Conservation (phyloP, 2,329 filamentous ascomycete genomes). For the Cytospora mali region DNA sequence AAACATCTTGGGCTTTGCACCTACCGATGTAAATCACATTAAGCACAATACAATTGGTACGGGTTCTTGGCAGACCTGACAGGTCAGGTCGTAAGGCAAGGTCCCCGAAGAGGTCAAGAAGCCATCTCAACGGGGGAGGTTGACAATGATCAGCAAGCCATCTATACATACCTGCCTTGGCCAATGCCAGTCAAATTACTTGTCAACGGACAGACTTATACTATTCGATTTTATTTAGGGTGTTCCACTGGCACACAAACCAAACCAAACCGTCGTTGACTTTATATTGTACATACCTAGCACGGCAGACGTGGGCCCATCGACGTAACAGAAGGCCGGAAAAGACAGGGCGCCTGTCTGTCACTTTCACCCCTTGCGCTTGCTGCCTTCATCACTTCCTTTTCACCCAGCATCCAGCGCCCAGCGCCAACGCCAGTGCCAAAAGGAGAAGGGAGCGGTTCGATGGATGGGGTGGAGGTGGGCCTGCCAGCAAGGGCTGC, state of each 20-base stretch:
- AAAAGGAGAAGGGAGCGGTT: conserved; percentile 8
- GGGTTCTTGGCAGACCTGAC: not conserved
- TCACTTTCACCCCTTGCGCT: not conserved
- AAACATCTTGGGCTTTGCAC: not conserved
- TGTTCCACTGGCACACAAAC: not conserved
- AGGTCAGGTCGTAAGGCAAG: not conserved
- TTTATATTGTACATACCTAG: no score
- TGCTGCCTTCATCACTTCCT: not conserved
- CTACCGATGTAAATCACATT: not conserved
- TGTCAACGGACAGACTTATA: not conserved
- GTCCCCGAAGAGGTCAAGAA: not conserved
- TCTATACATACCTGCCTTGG: not conserved
- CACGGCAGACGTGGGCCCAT: not conserved
- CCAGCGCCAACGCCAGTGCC: conserved; percentile 2
- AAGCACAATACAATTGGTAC: not conserved
- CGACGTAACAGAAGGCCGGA: not conserved
- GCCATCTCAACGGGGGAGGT: not conserved
- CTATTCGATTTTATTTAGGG: not conserved
- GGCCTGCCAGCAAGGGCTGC: no score
- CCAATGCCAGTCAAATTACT: not conserved
- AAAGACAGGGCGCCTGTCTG: not conserved
- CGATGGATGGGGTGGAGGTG: not conserved
- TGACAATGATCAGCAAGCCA: not conserved
- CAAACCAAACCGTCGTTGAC: not conserved
- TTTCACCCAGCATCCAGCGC: not conserved